These are phyloP conservation scores for Fistulinella staudtii DNA, from an alignment of 1,284 basidiomycete species.

Conservation along the genomic window DNA sequence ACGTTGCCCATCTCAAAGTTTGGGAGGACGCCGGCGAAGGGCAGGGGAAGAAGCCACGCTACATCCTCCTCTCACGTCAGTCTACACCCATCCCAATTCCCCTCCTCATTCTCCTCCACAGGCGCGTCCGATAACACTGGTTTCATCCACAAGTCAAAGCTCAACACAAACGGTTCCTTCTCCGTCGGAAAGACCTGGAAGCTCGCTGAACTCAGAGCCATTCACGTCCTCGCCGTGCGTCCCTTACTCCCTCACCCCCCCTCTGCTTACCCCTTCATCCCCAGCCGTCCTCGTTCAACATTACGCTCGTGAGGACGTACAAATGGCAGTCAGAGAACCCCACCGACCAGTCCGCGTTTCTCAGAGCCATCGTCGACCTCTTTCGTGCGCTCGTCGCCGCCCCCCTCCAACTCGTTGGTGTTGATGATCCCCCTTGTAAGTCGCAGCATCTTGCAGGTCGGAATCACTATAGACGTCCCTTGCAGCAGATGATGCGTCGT, in stretches of 20 bases:
- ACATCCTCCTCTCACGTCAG: conserved; percentile 86
- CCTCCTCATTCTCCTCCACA: too few species aligned
- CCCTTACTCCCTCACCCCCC: neutral
- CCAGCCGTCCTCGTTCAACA: conserved; percentile 68
- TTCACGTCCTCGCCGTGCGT: conserved; percentile 72
- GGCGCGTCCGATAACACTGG: conserved; percentile 61
- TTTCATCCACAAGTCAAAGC: conserved; percentile 92
- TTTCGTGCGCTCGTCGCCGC: conserved; percentile 60
- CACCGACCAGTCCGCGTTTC: conserved; percentile 68
- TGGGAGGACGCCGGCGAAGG: conserved; percentile 78
- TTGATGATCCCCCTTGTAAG: conserved; percentile 34
- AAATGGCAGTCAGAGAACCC: conserved; percentile 80
- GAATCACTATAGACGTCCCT: too few species aligned
- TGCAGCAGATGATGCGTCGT: too few species aligned
- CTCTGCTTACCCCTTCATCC: conserved; percentile 9
- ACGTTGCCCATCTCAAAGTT: conserved; percentile 85
- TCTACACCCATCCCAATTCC: too few species aligned
- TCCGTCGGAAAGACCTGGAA: conserved; percentile 98
- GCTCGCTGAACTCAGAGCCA: conserved; percentile 71
- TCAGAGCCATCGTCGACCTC: conserved; percentile 66
- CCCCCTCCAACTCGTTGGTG: conserved; percentile 52
- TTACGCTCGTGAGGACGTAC: conserved; percentile 84
- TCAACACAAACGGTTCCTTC: conserved; percentile 93
- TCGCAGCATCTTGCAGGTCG: too few species aligned
- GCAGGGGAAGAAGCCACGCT: conserved; percentile 74